phyloP scores from a whole-genome alignment of 2,329 filamentous ascomycete species.

The Cytospora piceicola region DNA sequence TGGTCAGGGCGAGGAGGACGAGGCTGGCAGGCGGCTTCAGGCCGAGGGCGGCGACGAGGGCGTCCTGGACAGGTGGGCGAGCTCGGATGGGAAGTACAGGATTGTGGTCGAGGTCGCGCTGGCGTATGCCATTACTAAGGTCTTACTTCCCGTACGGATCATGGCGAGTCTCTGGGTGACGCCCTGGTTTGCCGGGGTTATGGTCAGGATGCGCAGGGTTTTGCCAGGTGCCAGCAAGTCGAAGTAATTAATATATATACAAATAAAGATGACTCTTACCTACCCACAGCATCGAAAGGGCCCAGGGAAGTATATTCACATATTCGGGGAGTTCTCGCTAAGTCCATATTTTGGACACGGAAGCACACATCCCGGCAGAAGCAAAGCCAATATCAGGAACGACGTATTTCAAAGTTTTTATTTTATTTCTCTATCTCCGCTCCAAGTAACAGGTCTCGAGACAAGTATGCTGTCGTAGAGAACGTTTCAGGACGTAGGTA shows the following conservation, averaged over 20 bases:
- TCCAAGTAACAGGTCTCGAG: conserved; percentile 11
- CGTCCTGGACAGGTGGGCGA: conserved; percentile 43
- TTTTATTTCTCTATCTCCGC: conserved; percentile 32
- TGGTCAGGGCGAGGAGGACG: conserved; percentile 38
- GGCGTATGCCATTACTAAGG: conserved; percentile 90
- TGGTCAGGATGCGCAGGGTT: conserved; percentile 48
- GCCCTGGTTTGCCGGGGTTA: conserved; percentile 82
- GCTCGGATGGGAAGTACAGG: conserved; percentile 53
- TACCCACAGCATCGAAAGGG: neutral
- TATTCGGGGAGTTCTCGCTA: neutral
- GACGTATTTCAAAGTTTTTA: conserved; percentile 21
- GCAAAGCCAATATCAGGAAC: neutral
- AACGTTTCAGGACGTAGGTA: conserved; percentile 16
- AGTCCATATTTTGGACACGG: neutral
- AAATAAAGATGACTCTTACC: neutral
- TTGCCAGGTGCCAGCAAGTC: conserved; percentile 18
- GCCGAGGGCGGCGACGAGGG: neutral
- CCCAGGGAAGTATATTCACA: neutral
- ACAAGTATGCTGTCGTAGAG: neutral
- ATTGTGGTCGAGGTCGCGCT: conserved; percentile 75
- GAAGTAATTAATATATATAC: conserved; percentile 3
- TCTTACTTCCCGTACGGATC: conserved; percentile 76
- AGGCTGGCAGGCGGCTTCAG: conserved; percentile 28
- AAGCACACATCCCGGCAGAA: neutral
- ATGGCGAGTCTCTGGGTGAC: conserved; percentile 83